phyloP scores from a whole-genome alignment of 2,329 filamentous ascomycete genomes.

The Cercospora brassicicola region DNA sequence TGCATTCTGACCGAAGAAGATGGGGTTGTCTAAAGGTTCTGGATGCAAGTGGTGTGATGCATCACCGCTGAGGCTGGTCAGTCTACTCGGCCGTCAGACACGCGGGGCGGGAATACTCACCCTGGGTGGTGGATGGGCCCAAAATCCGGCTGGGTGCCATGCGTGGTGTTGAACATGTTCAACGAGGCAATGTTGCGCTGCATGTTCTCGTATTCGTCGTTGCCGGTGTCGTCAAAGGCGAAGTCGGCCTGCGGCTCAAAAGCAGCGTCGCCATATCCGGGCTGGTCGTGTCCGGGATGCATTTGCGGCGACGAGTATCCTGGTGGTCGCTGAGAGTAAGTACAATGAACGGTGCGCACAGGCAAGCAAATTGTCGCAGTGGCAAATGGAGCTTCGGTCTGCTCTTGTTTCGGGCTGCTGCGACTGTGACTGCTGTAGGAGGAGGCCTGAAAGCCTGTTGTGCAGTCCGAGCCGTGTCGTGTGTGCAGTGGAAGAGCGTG shows the following conservation, averaged over 20 bases:
- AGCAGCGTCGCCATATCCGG: conserved; percentile 27
- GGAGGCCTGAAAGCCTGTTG: conserved; percentile 10
- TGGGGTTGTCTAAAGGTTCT: conserved; percentile 4
- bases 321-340: not conserved
- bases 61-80: not conserved
- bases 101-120: not conserved
- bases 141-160: not conserved
- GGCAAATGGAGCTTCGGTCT: not conserved
- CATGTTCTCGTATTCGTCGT: conserved; percentile 28
- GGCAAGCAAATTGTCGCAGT: not conserved
- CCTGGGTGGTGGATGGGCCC: not conserved
- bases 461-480: not conserved
- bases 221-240: conserved; percentile 28
- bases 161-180: conserved; percentile 17
- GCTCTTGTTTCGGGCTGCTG: not conserved
- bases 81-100: not conserved
- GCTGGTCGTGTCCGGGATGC: not conserved
- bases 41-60: not conserved
- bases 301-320: not conserved
- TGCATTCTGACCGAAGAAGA: conserved; percentile 14
- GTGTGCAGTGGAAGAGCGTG: not conserved
- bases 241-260: conserved; percentile 32
- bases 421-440: not conserved
- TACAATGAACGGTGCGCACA: not conserved
- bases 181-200: conserved; percentile 24